Evolutionary conservation across 106 monocot species (phyloP).

Genomic region (Dioscorea alata): DNA sequence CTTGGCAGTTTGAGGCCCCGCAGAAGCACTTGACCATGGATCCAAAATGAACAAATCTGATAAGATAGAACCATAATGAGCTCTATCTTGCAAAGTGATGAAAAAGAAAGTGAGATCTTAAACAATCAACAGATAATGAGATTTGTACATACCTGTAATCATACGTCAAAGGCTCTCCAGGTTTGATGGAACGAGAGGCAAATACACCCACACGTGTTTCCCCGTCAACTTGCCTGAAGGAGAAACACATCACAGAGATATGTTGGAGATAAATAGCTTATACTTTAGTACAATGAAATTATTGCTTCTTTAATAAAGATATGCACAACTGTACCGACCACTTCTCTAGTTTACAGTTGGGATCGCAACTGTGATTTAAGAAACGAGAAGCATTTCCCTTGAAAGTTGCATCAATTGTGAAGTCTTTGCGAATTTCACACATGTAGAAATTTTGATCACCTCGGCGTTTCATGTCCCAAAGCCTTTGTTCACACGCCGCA

Average conservation of each 20-base stretch:
- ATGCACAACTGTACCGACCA: conserved; percentile 39
- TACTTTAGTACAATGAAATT: too few relatives aligned
- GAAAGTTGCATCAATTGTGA: conserved; percentile 97
- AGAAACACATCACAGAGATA: background rate
- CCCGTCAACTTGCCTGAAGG: conserved; percentile 91
- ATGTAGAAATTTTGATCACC: conserved; percentile 93
- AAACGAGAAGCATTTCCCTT: conserved; percentile 95
- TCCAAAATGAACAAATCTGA: conserved; percentile 90
- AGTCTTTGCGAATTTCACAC: conserved; percentile 92
- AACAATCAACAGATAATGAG: background rate
- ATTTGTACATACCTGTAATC: conserved; percentile 74
- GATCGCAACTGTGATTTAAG: conserved; percentile 93
- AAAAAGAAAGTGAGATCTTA: too few relatives aligned
- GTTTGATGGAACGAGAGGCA: conserved; percentile 63
- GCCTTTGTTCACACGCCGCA: conserved; percentile 82
- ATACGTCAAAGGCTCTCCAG: conserved; percentile 86
- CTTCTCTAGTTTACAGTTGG: conserved; percentile 96
- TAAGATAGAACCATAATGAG: background rate
- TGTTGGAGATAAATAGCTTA: too few relatives aligned
- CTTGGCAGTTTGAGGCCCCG: conserved; percentile 77
- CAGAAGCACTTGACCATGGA: conserved; percentile 71
- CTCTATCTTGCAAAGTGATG: background rate
- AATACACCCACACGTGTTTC: conserved; percentile 97
- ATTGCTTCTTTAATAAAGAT: too few relatives aligned
- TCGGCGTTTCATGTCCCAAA: conserved; percentile 91